phyloP scores from a whole-genome alignment of 257 asterid genomes.

The Knoxia roxburghii region DNA sequence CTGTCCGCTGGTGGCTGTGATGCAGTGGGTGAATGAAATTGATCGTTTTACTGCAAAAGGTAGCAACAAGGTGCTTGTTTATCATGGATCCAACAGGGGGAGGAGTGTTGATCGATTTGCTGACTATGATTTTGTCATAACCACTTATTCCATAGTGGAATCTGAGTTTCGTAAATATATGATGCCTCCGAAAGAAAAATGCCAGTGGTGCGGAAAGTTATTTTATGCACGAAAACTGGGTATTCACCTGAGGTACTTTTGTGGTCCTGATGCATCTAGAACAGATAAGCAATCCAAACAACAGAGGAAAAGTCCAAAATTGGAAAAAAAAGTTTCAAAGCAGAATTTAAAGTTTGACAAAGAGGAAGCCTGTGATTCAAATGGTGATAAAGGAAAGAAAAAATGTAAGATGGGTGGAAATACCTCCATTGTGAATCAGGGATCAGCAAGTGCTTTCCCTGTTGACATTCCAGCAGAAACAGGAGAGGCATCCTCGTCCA shows the following conservation, averaged over 20 bases:
- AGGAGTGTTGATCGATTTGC: conserved; percentile 49
- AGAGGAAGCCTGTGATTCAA: conserved; percentile 23
- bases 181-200: conserved; percentile 80
- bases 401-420: conserved; percentile 25
- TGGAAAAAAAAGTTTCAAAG: conserved; percentile 16
- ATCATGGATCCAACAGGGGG: conserved; percentile 82
- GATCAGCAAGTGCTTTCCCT: conserved; percentile 27
- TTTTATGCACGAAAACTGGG: conserved; percentile 46
- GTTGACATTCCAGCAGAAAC: conserved; percentile 25
- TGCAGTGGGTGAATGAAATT: conserved; percentile 88
- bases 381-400: conserved; percentile 23
- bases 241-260: conserved; percentile 61
- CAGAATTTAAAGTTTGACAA: conserved; percentile 24
- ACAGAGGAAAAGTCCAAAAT: conserved; percentile 43
- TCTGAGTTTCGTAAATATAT: conserved; percentile 71
- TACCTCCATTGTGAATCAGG: conserved; percentile 21
- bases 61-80: conserved; percentile 71
- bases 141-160: conserved; percentile 86
- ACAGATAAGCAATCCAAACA: conserved; percentile 83
- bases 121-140: conserved; percentile 79
- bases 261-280: conserved; percentile 75
- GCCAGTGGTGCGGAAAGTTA: conserved; percentile 68
- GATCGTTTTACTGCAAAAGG: conserved; percentile 75
- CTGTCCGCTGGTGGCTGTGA: conserved; percentile 89
- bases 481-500: conserved; percentile 28